Percentiles rank a stretch among this genome's conserved stretches.
phyloP scores from a whole-genome alignment of 1,284 basidiomycete species.

The Amylostereum chailletii region DNA sequence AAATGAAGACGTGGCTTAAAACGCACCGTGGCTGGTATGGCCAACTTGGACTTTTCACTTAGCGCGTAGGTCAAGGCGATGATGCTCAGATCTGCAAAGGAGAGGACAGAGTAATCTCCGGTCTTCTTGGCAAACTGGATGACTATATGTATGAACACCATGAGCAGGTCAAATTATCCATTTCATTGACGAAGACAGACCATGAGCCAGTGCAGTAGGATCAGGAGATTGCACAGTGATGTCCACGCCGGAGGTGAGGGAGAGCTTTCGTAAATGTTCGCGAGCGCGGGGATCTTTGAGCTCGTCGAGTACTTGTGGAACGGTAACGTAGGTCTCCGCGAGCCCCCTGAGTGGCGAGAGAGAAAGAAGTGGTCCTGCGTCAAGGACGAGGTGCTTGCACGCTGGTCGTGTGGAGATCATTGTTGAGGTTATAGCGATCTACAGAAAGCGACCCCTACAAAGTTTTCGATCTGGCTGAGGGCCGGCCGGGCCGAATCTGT shows the following conservation, averaged over 20 bases:
- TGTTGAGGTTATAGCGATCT: slow-evolving; percentile 6
- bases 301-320: slow-evolving; percentile 84
- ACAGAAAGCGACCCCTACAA: not conserved
- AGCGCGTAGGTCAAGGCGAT: slow-evolving; percentile 84
- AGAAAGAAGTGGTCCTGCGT: slow-evolving; percentile 86
- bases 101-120: slow-evolving; percentile 92
- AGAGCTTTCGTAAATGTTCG: slow-evolving; percentile 77
- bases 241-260: slow-evolving; percentile 66
- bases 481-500: not conserved
- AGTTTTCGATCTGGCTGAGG: not conserved
- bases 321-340: slow-evolving; percentile 76
- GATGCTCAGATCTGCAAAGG: slow-evolving; percentile 85
- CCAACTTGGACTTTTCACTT: slow-evolving; percentile 37
- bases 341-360: slow-evolving; percentile 80
- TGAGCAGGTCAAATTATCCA: too few species aligned
- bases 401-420: slow-evolving; percentile 22
- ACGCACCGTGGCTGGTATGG: not conserved
- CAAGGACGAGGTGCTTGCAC: slow-evolving; percentile 80
- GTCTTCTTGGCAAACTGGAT: slow-evolving; percentile 92
- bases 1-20: too few species aligned
- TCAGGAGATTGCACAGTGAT: slow-evolving; percentile 71
- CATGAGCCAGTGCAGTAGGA: slow-evolving; percentile 65
- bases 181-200: slow-evolving; percentile 33
- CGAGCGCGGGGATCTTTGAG: slow-evolving; percentile 81
- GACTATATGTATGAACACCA: slow-evolving; percentile 36